These are phyloP conservation scores for Carex arenaria DNA, from an alignment of 202 grass and related monocot species.

Conservation along the genomic window DNA sequence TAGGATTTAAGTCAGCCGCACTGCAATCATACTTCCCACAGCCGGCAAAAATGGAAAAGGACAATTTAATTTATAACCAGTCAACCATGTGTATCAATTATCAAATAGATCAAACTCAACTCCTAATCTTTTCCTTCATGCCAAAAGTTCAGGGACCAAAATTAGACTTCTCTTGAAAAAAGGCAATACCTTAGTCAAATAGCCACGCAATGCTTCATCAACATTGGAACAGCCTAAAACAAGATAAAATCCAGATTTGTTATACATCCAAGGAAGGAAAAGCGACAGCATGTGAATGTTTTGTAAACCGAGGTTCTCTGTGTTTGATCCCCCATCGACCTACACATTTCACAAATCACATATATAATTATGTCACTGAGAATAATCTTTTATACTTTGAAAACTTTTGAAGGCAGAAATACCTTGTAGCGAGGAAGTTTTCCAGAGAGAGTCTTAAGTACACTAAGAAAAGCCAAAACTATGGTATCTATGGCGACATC, in stretches of 20 bases:
- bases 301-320: slow-evolving; percentile 88
- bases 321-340: slow-evolving; percentile 81
- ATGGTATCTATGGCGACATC: slow-evolving; percentile 73
- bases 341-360: slow-evolving; percentile 25
- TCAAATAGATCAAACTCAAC: slow-evolving; percentile 1
- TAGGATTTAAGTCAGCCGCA: slow-evolving; percentile 94
- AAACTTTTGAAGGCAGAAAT: neutral
- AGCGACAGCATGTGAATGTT: slow-evolving; percentile 99
- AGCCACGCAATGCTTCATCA: slow-evolving; percentile 93
- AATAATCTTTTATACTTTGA: neutral
- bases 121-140: neutral
- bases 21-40: slow-evolving; percentile 90
- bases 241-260: slow-evolving; percentile 97
- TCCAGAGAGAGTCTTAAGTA: slow-evolving; percentile 79
- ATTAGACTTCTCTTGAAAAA: neutral
- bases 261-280: slow-evolving; percentile 96
- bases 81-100: neutral
- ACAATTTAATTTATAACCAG: slow-evolving; percentile 7
- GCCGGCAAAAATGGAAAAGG: slow-evolving; percentile 9
- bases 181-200: slow-evolving; percentile 90
- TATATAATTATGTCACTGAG: neutral
- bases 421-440: slow-evolving; percentile 77
- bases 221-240: slow-evolving; percentile 93
- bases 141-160: neutral
- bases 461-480: slow-evolving; percentile 79